Base-by-base conservation (phyloP, 257 asterid species). In the Handroanthus guayacan region DNA sequence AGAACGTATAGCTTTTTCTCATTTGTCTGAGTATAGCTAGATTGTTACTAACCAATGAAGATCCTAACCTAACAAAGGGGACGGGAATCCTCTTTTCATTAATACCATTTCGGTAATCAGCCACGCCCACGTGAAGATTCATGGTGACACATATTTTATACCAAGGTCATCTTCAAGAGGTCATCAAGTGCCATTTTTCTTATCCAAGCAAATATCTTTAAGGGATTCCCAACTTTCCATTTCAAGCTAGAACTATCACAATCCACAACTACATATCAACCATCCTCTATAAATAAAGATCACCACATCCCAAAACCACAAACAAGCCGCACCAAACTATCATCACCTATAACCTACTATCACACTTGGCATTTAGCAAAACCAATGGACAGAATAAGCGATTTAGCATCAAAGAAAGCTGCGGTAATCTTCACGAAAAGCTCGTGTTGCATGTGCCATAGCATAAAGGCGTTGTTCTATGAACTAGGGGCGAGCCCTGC, bases 391-490 rank as follows among this genome's bases (percentile, higher is more conserved):
- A 88, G 82, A 76, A 63, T 91, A 5, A 76, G 83, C 45, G 97
- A 92, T 9, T 84, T 90, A 78, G 85, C 98, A 2, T 83, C 94
- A 2, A 83, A 89, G 89, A 90, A 81, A 36, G 97, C 92, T 0
- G 89, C 86, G 25, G 97, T 90, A 77, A 87, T 92, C 81, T 92
- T 92, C 85, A 92, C 95, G 8, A 90, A 90, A 78, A 92, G 97
- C 83, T 83, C 96, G 38, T 92, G 97, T 62, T 92, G 96, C 89
- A 90, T 92, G 97, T 90, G 95, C 75, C 93, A 92, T 62, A 89
- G 92, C 90, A 84, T 90, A 75, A 89, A 90, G 89, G 89, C 89
- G 11, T 78, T 92, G 74, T 92, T 92, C 76, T 86, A 90, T 36
- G 92, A 92, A 4, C 72, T 90, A 16, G 97, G 97, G 3, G 97